Evolutionary conservation across 2,329 filamentous ascomycete species (phyloP).

Genomic region (Annulohypoxylon truncatum): DNA sequence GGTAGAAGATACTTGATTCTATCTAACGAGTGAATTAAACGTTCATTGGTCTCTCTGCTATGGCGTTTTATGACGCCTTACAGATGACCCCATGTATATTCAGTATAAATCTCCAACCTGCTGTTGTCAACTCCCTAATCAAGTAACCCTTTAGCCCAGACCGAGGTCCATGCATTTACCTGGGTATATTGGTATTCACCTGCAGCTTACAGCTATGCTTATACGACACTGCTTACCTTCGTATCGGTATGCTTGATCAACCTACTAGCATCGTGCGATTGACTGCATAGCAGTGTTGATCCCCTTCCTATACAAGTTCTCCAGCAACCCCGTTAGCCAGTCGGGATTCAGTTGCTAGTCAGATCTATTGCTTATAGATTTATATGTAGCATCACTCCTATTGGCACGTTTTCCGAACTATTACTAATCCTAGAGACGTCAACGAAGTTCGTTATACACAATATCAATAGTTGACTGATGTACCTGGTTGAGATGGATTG

Average conservation of each 20-base stretch:
- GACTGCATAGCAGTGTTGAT: neutral
- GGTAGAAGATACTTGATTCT: neutral
- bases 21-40: neutral
- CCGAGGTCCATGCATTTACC: neutral
- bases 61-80: slow-evolving; percentile 7
- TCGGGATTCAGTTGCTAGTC: neutral
- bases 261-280: neutral
- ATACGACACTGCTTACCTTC: neutral
- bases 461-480: neutral
- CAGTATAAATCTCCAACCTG: neutral
- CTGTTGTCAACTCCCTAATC: neutral
- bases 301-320: neutral
- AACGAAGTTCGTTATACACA: neutral
- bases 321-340: neutral
- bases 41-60: neutral
- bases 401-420: neutral
- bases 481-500: neutral
- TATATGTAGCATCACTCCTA: neutral
- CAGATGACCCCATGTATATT: neutral
- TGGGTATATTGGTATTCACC: neutral
- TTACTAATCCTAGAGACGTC: neutral
- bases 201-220: neutral
- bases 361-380: neutral
- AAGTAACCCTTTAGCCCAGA: neutral
- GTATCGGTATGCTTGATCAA: neutral